Evolutionary conservation across 2,329 filamentous ascomycete species (phyloP), one percentile per base, ranked within the genome.

Genomic region (Fusarium graminum): DNA sequence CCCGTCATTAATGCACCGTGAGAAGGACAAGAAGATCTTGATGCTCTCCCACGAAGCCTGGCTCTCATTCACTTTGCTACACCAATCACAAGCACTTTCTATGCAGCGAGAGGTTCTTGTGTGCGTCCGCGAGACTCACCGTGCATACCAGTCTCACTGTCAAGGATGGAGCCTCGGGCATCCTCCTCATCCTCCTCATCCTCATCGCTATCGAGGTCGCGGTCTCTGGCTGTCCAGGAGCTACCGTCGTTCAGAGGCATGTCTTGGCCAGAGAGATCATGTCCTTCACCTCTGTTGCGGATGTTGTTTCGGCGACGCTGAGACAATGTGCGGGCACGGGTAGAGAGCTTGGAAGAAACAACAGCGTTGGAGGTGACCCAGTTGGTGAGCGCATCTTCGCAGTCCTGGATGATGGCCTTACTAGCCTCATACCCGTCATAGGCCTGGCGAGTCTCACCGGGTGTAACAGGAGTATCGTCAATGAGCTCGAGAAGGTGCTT

Each of bases 321-420:
- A 43, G 92, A 97, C 34, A 98, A 86, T 16, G 90, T 96, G 71
- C 94, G 92, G 39, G 94, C 89, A 60, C 95, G 92, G 17, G 90
- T 91, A 6, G 93, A 97, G 46, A 99, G 88, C 78, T 92, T 94
- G 67, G 94, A 90, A 56, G 86, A 91, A 71, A 99, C 93, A 43
- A 92, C 90, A 7, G 95, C 94, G 75, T 96, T 95, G 74, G 93
- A 90, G 58, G 89, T 87, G 38, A 98, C 93, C 95, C 95, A 99
- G 84, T 97, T 97, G 78, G 93, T 97, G 63, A 99, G 89, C 3
- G 95, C 88, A 77, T 98, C 94, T 81, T 99, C 95, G 79, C 95
- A 99, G 80, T 99, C 95, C 82, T 99, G 95, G 75, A 99, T 98
- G 80, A 99, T 98, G 67, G 92, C 94, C 83, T 97, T 98, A 86